These are phyloP conservation scores for Zygosaccharomyces bisporus DNA, from an alignment of 805 yeast species.

Conservation along the genomic window DNA sequence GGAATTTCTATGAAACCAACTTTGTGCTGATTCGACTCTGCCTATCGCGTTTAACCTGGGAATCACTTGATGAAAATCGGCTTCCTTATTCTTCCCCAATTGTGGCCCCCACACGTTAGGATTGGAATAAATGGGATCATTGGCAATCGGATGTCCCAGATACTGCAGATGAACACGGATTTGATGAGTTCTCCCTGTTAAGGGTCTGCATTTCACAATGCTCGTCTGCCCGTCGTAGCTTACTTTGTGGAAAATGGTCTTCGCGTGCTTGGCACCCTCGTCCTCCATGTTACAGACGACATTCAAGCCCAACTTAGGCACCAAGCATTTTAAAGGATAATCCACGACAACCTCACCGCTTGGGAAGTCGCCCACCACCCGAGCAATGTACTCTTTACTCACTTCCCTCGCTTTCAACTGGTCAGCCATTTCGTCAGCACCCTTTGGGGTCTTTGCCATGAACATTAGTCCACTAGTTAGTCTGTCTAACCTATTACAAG, in stretches of 20 bases:
- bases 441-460: constrained; percentile 73
- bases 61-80: constrained; percentile 47
- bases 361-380: constrained; percentile 89
- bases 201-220: constrained; percentile 80
- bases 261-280: constrained; percentile 56
- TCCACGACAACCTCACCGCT: constrained; percentile 51
- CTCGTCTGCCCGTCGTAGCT: constrained; percentile 59
- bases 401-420: constrained; percentile 73
- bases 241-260: constrained; percentile 62
- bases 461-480: constrained; percentile 93
- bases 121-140: constrained; percentile 88
- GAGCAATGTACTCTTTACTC: constrained; percentile 77
- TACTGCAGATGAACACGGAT: constrained; percentile 89
- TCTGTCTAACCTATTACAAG: constrained; percentile 86
- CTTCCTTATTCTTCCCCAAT: constrained; percentile 60
- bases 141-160: constrained; percentile 85
- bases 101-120: constrained; percentile 72
- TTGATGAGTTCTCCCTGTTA: constrained; percentile 94
- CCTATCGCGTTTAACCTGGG: constrained; percentile 60
- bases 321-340: constrained; percentile 62
- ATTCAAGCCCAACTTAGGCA: constrained; percentile 70
- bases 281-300: constrained; percentile 40
- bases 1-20: constrained; percentile 58
- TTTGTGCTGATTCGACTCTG: constrained; percentile 59
- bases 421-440: constrained; percentile 70